Evolutionary conservation across 2,329 filamentous ascomycete species (phyloP), one percentile per base, ranked within the genome.

Genomic region (Diaporthe humulicola): DNA sequence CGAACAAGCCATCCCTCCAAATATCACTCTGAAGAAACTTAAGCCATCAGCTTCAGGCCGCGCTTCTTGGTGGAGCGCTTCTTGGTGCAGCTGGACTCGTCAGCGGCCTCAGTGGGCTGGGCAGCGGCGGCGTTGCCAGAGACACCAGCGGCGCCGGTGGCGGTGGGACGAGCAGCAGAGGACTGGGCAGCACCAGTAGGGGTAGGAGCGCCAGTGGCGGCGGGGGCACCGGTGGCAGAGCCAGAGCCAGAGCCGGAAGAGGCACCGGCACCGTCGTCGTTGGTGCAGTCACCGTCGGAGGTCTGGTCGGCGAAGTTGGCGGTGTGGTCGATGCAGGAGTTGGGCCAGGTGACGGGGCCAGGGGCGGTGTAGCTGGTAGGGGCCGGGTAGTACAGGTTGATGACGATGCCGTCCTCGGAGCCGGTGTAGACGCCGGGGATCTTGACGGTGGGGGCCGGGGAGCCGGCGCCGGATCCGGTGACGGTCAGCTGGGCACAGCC

Each of bases 281-380:
- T 57, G 76, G 82, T 83, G 81, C 83, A 84, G 80, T 84, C 82
- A 60, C 83, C 83, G 45, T 84, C 83, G 69, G 75, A 80, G 30
- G 77, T 64, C 79, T 81, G 78, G 17, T 81, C 83, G 36, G 76
- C 78, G 5, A 80, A 76, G 82, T 84, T 84, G 77, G 81, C 80
- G 52, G 83, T 84, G 79, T 84, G 82, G 75, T 84, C 83, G 78
- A 81, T 80, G 75, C 83, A 84, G 38, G 73, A 73, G 73, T 78
- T 79, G 77, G 83, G 83, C 82, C 83, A 84, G 73, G 78, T 77
- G 75, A 42, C 77, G 67, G 82, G 83, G 38, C 82, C 82, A 9
- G 82, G 81, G 22, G 82, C 78, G 28, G 74, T 77, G 79, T 84
- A 84, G 77, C 72, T 81, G 33, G 78, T 81, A 1, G 81, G 80